Evolutionary conservation across 805 yeast species (phyloP).

Genomic region (Zygoascus tannicola): DNA sequence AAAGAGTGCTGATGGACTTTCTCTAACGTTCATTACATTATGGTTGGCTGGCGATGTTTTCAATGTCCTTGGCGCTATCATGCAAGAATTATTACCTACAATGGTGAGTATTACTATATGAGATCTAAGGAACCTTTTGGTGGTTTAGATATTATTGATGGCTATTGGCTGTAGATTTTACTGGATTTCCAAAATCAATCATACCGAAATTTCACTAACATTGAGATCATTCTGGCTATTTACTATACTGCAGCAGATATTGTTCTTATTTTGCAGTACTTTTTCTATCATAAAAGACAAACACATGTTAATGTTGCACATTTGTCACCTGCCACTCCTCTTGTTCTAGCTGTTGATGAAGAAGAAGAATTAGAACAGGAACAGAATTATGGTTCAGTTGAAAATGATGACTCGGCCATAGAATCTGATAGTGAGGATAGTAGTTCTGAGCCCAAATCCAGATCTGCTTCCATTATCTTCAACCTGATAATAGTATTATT

Average conservation of each 20-base stretch:
- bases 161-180: background rate
- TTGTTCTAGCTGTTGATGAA: conserved; percentile 36
- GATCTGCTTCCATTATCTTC: conserved; percentile 15
- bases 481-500: conserved; percentile 45
- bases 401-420: background rate
- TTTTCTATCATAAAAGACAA: conserved; percentile 60
- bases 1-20: conserved; percentile 82
- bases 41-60: conserved; percentile 95
- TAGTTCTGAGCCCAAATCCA: conserved; percentile 9
- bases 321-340: conserved; percentile 81
- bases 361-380: conserved; percentile 12
- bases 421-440: conserved; percentile 1
- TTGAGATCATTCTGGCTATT: conserved; percentile 61
- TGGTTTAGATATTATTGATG: background rate
- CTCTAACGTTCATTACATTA: conserved; percentile 71
- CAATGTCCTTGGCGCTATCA: conserved; percentile 81
- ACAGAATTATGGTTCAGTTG: conserved; percentile 7
- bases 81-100: conserved; percentile 88
- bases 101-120: conserved; percentile 38
- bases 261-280: conserved; percentile 73
- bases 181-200: background rate
- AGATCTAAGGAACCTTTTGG: background rate
- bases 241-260: conserved; percentile 90
- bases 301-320: conserved; percentile 60
- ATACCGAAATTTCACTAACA: background rate